Conservation (phyloP, 1,139 yeast genomes). For the Lodderomyces elongisporus region DNA sequence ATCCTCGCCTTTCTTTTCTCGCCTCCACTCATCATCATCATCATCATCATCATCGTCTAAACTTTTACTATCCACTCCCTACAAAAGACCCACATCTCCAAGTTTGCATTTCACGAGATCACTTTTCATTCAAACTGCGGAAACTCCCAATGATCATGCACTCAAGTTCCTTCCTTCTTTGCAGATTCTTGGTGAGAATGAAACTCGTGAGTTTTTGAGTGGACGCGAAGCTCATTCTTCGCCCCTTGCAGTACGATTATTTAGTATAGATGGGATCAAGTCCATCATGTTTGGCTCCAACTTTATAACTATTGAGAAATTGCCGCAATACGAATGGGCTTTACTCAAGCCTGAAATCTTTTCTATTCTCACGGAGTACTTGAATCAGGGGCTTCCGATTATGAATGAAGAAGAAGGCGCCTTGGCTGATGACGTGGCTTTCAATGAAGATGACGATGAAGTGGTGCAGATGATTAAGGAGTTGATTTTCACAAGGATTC, state of each 20-base stretch:
- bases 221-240: constrained; percentile 55
- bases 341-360: constrained; percentile 85
- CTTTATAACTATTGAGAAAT: constrained; percentile 83
- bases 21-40: no score
- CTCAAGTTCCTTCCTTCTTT: constrained; percentile 44
- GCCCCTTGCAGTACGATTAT: constrained; percentile 50
- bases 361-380: constrained; percentile 74
- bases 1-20: no score
- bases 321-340: constrained; percentile 58
- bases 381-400: constrained; percentile 70
- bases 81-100: no score
- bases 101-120: no score
- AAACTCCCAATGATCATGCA: constrained; percentile 47
- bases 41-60: no score
- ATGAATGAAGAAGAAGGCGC: constrained; percentile 27
- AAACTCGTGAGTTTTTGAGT: constrained; percentile 49
- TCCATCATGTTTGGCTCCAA: constrained; percentile 52
- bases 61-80: no score
- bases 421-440: constrained; percentile 33
- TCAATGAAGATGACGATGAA: constrained; percentile 63
- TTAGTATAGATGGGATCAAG: constrained; percentile 48
- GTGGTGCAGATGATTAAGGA: constrained; percentile 90
- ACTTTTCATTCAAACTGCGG: constrained; percentile 37
- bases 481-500: constrained; percentile 83
- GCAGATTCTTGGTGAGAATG: constrained; percentile 38